phyloP scores from a whole-genome alignment of 2,329 filamentous ascomycete genomes.

The Zopfia rhizophila region DNA sequence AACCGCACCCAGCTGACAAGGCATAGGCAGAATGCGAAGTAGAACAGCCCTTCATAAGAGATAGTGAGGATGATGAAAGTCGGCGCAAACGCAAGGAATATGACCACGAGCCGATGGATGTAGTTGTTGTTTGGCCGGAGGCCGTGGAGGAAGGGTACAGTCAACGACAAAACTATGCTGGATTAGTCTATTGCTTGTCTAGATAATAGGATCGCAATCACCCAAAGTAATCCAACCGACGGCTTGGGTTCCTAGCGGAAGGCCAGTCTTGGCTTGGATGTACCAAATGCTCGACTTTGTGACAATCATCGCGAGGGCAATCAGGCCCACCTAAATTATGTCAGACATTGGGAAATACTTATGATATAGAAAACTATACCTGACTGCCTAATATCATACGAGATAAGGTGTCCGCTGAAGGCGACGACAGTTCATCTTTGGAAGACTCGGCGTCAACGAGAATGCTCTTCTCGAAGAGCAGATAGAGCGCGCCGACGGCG shows the following conservation, averaged over 20 bases:
- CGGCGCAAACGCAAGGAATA: conserved; percentile 93
- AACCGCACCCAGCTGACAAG: conserved; percentile 91
- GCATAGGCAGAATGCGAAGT: conserved; percentile 85
- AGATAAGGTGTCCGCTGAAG: conserved; percentile 59
- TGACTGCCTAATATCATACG: conserved; percentile 74
- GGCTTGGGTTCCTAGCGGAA: conserved; percentile 87
- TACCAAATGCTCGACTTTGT: conserved; percentile 88
- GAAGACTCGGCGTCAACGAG: conserved; percentile 54
- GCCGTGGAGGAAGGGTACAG: conserved; percentile 83
- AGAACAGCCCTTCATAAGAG: conserved; percentile 97
- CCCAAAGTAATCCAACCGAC: conserved; percentile 84
- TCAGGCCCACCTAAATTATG: conserved; percentile 71
- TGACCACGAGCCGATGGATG: conserved; percentile 84
- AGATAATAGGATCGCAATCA: conserved; percentile 53
- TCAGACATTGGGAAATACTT: conserved; percentile 3
- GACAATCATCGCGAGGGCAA: conserved; percentile 83
- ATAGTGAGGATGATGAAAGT: conserved; percentile 96
- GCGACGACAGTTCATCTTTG: conserved; percentile 37
- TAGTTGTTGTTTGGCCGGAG: conserved; percentile 86
- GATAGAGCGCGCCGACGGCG: conserved; percentile 77
- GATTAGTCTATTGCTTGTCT: conserved; percentile 19
- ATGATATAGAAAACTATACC: conserved; percentile 51
- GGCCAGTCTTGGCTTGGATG: conserved; percentile 82
- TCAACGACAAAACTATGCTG: conserved; percentile 74
- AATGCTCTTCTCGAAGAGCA: conserved; percentile 78